Evolutionary conservation across 208 protist species (phyloP).

Genomic region (Trypanosoma congolense): DNA sequence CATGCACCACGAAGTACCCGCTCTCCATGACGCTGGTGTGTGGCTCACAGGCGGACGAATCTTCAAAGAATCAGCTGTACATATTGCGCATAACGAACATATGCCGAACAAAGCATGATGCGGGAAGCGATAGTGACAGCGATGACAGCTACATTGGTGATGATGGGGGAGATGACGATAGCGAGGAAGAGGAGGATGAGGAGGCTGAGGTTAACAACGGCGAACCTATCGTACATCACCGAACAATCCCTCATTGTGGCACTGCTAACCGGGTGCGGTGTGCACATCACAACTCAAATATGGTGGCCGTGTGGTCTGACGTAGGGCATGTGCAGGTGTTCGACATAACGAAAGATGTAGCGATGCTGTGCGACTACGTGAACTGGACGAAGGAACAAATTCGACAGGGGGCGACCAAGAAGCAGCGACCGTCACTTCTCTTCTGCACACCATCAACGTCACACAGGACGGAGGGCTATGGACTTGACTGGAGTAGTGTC

Average conservation of each 20-base stretch:
- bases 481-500: slow-evolving; percentile 94
- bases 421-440: slow-evolving; percentile 20
- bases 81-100: slow-evolving; percentile 92
- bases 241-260: slow-evolving; percentile 78
- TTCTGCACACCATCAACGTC: slow-evolving; percentile 76
- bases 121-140: slow-evolving; percentile 86
- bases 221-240: slow-evolving; percentile 83
- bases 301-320: slow-evolving; percentile 95
- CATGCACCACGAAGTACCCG: slow-evolving; percentile 74
- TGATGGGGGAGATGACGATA: slow-evolving; percentile 56
- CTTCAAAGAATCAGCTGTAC: slow-evolving; percentile 90
- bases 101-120: slow-evolving; percentile 91
- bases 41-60: slow-evolving; percentile 93
- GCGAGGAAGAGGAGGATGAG: slow-evolving; percentile 78
- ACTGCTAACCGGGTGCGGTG: slow-evolving; percentile 90
- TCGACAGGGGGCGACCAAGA: slow-evolving; percentile 23
- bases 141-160: slow-evolving; percentile 85
- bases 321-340: slow-evolving; percentile 92
- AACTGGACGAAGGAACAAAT: slow-evolving; percentile 82
- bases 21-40: slow-evolving; percentile 90
- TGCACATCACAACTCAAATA: slow-evolving; percentile 77
- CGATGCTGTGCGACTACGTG: slow-evolving; percentile 71
- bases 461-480: slow-evolving; percentile 94
- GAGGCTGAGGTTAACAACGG: slow-evolving; percentile 81
- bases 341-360: slow-evolving; percentile 78